Conservation (phyloP, 179 eudicot genomes). For the Silene vulgaris region DNA sequence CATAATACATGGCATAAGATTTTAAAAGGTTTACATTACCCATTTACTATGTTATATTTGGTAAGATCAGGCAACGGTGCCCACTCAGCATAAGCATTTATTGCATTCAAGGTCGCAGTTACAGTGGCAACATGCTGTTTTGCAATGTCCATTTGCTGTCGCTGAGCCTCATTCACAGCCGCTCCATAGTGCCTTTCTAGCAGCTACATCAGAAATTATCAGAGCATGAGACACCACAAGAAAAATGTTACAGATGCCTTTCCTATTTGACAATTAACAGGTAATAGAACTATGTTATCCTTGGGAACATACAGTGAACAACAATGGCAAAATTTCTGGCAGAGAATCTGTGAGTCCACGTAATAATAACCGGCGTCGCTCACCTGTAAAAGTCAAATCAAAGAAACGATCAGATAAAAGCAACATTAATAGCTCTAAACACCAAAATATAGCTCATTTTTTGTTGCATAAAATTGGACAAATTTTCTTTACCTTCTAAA, state of each 20-base stretch:
- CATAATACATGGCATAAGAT: background rate
- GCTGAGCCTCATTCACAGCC: constrained; percentile 75
- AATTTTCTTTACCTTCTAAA: constrained; percentile 66
- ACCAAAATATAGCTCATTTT: background rate
- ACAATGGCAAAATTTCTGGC: constrained; percentile 76
- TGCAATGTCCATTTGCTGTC: constrained; percentile 70
- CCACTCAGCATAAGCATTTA: constrained; percentile 98
- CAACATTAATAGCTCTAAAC: background rate
- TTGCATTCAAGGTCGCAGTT: constrained; percentile 75
- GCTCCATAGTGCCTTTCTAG: constrained; percentile 95
- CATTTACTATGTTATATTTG: constrained; percentile 76
- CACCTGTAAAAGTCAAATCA: constrained; percentile 51
- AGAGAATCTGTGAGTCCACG: constrained; percentile 88
- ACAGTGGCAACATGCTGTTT: constrained; percentile 93
- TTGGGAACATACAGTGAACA: constrained; percentile 66
- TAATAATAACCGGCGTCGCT: constrained; percentile 73
- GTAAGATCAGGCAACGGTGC: constrained; percentile 91
- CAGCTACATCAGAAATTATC: constrained; percentile 43
- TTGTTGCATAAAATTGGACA: background rate
- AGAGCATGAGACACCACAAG: constrained; percentile 17
- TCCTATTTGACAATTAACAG: constrained; percentile 7
- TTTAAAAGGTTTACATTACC: constrained; percentile 41
- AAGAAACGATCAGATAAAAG: background rate
- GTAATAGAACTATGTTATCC: background rate
- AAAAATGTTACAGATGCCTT: background rate